phyloP scores from a whole-genome alignment of 2,329 filamentous ascomycete species.

The Colletotrichum sidae region DNA sequence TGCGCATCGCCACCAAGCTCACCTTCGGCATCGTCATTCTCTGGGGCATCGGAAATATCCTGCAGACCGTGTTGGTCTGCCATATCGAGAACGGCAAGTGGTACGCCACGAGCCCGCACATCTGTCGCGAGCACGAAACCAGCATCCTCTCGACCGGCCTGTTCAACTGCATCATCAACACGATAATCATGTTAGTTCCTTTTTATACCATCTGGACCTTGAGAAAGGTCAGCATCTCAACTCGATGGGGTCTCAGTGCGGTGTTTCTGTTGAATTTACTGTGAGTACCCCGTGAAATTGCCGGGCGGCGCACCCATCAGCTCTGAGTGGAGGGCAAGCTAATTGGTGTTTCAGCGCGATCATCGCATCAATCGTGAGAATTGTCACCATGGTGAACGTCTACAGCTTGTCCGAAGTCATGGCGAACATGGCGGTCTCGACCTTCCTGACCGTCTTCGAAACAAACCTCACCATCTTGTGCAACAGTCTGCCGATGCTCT shows the following conservation, averaged over 20 bases:
- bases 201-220: constrained; percentile 50
- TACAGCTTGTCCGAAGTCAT: constrained; percentile 41
- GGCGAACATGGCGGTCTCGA: constrained; percentile 40
- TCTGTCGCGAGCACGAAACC: constrained; percentile 50
- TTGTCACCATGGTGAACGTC: constrained; percentile 41
- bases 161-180: constrained; percentile 53
- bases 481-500: constrained; percentile 41
- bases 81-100: constrained; percentile 33
- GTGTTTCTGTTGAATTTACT: constrained; percentile 45
- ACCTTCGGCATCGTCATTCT: constrained; percentile 40
- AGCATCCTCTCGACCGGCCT: constrained; percentile 53
- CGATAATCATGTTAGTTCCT: constrained; percentile 52
- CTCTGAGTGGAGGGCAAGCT: background rate
- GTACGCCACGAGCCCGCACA: constrained; percentile 42
- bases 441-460: constrained; percentile 42
- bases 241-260: constrained; percentile 41
- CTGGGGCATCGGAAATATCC: constrained; percentile 42
- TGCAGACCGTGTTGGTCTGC: constrained; percentile 44
- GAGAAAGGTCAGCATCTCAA: constrained; percentile 46
- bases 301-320: background rate
- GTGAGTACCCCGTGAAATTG: constrained; percentile 33
- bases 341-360: constrained; percentile 37
- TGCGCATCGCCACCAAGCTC: constrained; percentile 45
- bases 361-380: constrained; percentile 41
- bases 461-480: constrained; percentile 41